A percentile compares a stretch with the other conserved stretches of the same genome.
phyloP scores from a whole-genome alignment of 2,329 filamentous ascomycete genomes.

The Pseudogymnoascus sp. region DNA sequence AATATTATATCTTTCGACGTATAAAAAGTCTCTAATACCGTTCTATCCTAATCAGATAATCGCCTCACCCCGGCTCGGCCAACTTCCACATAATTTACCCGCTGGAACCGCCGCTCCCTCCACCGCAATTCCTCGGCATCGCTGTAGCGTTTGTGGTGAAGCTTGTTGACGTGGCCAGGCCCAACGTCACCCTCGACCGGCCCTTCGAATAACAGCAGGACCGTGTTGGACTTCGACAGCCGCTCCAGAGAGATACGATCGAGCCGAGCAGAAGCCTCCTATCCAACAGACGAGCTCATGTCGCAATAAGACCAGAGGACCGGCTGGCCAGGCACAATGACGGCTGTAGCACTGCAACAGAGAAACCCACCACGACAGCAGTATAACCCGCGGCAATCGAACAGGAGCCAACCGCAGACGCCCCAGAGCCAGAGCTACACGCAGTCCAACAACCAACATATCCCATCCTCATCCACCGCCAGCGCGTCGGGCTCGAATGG shows the following conservation, averaged over 20 bases:
- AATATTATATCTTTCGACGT: not conserved
- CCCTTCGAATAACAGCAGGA: not conserved
- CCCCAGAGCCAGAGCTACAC: constrained; percentile 1
- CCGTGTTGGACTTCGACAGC: not conserved
- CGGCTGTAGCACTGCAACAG: constrained; percentile 28
- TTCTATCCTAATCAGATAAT: not conserved
- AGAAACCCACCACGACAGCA: constrained; percentile 24
- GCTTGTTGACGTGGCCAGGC: not conserved
- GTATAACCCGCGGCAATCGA: constrained; percentile 22
- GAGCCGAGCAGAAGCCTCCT: constrained; percentile 3
- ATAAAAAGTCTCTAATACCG: constrained; percentile 6
- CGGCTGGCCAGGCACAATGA: constrained; percentile 24
- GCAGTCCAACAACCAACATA: not conserved
- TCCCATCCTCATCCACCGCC: constrained; percentile 1
- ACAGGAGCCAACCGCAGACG: constrained; percentile 6
- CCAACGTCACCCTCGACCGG: not conserved
- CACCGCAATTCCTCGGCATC: constrained; percentile 4
- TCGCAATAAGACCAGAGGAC: constrained; percentile 7
- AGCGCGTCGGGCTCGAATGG: constrained; percentile 7
- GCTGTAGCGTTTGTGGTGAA: constrained; percentile 1
- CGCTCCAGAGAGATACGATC: not conserved
- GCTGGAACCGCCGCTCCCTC: not conserved
- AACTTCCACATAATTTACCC: not conserved
- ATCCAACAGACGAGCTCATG: not conserved
- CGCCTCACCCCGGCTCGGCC: not conserved